Base-by-base conservation (phyloP, 2,329 filamentous ascomycete species). In the Thyridium curvatum region DNA sequence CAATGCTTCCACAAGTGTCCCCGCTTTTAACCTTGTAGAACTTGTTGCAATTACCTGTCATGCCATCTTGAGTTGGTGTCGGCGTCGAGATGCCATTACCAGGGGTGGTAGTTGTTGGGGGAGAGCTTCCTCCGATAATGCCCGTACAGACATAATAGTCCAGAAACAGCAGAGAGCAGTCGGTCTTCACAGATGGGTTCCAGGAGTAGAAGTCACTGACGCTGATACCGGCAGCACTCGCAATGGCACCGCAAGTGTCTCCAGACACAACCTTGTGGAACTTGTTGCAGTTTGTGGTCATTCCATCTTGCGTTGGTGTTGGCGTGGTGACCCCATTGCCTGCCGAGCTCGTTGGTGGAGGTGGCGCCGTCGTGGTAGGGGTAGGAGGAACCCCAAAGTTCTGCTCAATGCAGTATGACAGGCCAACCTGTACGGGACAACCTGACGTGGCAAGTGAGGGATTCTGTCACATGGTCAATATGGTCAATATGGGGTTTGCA, bases 261-360 rank as follows among this genome's bases (percentile, higher is more conserved):
- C 44, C 42, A 3, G 33, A 28, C 3, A 30, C 36, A 4, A 46
- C 30, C 13, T 33, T 4, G 42, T 46, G 34, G 32, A 36, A 42
- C 3, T 32, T 30, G 30, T 38, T 41, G 34, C 34, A 35, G 34
- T 35, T 35, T n/a, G n/a, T n/a, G n/a, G 28, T 16, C 14, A 18
- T 16, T 12, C 35, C 35, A 14, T 12, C 5, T 13, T 12, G 14
- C n/a, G 18, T 18, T 10, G 32, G 32, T 7, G 14, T 34, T 15
- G 32, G 32, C 12, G 32, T 31, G 14, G 28, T 8, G 18, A 36
- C 16, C 12, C 34, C 34, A 26, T 36, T 36, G 34, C 21, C 34
- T 13, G 30, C n/a, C 12, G 35, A 3, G 13, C 21, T 37, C 14
- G 35, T 37, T 2, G 21, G 30, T 14, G 60, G 76, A 3, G 21